Conservation (phyloP, 2,329 filamentous ascomycete genomes). For the Sclerotinia borealis region DNA sequence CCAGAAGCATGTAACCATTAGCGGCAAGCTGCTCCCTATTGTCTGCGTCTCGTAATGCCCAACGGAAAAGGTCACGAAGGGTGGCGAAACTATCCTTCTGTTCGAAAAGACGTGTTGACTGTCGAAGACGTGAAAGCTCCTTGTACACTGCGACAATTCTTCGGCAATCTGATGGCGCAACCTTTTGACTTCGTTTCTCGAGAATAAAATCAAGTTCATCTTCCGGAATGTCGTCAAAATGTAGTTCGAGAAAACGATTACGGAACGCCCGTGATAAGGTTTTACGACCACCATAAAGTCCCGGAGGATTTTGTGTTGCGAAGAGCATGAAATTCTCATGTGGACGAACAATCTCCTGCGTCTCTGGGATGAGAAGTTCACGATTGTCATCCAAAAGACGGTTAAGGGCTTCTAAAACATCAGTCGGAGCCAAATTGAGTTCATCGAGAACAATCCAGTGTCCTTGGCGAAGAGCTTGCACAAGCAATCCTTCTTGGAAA, state of each 20-base stretch:
- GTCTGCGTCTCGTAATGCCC: conserved; percentile 81
- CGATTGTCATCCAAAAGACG: conserved; percentile 92
- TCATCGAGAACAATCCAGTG: conserved; percentile 99
- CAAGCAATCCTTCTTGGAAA: conserved; percentile 90
- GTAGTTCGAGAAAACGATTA: conserved; percentile 92
- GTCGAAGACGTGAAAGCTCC: conserved; percentile 81
- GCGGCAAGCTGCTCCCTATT: conserved; percentile 81
- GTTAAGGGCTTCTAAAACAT: conserved; percentile 94
- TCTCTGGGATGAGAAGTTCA: conserved; percentile 92
- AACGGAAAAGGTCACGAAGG: conserved; percentile 88
- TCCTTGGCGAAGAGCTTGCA: conserved; percentile 84
- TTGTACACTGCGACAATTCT: conserved; percentile 92
- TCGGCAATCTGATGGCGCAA: conserved; percentile 84
- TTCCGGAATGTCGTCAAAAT: conserved; percentile 97
- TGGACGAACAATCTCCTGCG: conserved; percentile 85
- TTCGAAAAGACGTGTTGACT: conserved; percentile 88
- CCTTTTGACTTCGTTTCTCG: conserved; percentile 75
- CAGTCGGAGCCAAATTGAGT: conserved; percentile 90
- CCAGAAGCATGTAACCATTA: conserved; percentile 94
- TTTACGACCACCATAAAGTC: conserved; percentile 91
- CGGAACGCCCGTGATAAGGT: conserved; percentile 89
- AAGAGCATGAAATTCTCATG: conserved; percentile 97
- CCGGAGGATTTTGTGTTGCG: conserved; percentile 94
- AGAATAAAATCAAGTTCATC: conserved; percentile 89
- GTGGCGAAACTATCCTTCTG: conserved; percentile 97